Evolutionary conservation across 768 basidiomycete species (phyloP).

Genomic region (Suillus weaverae): DNA sequence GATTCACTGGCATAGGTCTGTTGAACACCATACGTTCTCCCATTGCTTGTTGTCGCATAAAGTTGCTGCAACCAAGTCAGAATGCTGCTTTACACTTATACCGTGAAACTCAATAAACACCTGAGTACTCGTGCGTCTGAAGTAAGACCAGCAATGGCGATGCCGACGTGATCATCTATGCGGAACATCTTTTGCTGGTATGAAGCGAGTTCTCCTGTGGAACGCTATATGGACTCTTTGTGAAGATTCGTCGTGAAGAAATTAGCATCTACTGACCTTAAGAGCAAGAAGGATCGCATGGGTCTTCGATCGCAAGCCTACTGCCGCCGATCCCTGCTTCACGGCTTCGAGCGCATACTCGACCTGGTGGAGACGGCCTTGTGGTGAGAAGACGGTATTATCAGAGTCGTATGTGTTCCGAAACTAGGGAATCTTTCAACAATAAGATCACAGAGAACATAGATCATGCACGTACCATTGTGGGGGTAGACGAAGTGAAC

Average conservation of each 20-base stretch:
- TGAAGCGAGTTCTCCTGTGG: constrained; percentile 96
- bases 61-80: constrained; percentile 63
- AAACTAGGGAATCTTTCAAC: constrained; percentile 50
- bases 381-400: constrained; percentile 96
- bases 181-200: constrained; percentile 99
- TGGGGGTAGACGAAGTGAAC: constrained; percentile 18
- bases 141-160: constrained; percentile 98
- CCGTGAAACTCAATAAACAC: constrained; percentile 37
- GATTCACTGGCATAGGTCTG: constrained; percentile 90
- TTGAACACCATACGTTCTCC: constrained; percentile 93
- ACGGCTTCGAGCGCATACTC: constrained; percentile 99
- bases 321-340: constrained; percentile 99
- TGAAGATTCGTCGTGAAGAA: constrained; percentile 6
- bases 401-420: constrained; percentile 98
- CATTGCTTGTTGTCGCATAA: constrained; percentile 99
- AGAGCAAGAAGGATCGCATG: constrained; percentile 91
- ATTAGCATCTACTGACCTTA: constrained; percentile 57
- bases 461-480: constrained; percentile 30
- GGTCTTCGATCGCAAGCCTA: constrained; percentile 92
- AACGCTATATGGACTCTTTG: constrained; percentile 59
- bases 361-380: constrained; percentile 95
- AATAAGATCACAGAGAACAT: constrained; percentile 9
- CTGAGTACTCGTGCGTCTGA: constrained; percentile 97
- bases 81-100: background rate
- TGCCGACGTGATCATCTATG: constrained; percentile 99